These are phyloP conservation scores for Cyclotella cryptica DNA, from an alignment of 108 stramenopile species.

Conservation along the genomic window DNA sequence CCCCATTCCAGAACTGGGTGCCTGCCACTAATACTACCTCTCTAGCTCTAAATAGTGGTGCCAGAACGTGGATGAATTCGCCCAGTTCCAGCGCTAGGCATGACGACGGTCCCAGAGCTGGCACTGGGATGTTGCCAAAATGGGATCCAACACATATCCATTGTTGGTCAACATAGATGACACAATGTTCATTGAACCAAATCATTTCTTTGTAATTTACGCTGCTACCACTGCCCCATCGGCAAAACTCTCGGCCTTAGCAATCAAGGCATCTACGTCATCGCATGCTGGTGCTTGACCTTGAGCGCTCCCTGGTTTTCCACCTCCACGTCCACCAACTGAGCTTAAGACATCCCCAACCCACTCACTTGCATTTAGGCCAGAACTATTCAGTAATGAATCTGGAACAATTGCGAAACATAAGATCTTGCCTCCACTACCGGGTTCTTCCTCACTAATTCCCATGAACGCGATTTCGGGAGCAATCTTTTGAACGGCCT, in stretches of 20 bases:
- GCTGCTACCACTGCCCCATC: slow-evolving; percentile 37
- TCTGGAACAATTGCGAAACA: slow-evolving; percentile 86
- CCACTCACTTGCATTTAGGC: slow-evolving; percentile 88
- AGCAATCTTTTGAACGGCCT: slow-evolving; percentile 85
- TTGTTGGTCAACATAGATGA: no score
- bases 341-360: slow-evolving; percentile 70
- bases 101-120: no score
- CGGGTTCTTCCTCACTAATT: slow-evolving; percentile 76
- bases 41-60: no score
- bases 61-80: no score
- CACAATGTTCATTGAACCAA: no score
- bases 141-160: no score
- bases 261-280: slow-evolving; percentile 70
- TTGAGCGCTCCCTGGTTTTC: slow-evolving; percentile 83
- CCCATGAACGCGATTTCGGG: slow-evolving; percentile 89
- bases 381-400: slow-evolving; percentile 55
- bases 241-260: slow-evolving; percentile 72
- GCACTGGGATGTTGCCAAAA: no score
- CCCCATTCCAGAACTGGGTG: no score
- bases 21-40: no score
- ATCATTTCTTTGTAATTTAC: background rate
- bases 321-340: slow-evolving; percentile 88
- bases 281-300: slow-evolving; percentile 79
- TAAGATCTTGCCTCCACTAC: slow-evolving; percentile 86
- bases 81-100: no score